Percentiles rank a stretch among this genome's conserved stretches.
Conservation (phyloP, 176 grass and related monocot genomes). For the Carex kokanica region DNA sequence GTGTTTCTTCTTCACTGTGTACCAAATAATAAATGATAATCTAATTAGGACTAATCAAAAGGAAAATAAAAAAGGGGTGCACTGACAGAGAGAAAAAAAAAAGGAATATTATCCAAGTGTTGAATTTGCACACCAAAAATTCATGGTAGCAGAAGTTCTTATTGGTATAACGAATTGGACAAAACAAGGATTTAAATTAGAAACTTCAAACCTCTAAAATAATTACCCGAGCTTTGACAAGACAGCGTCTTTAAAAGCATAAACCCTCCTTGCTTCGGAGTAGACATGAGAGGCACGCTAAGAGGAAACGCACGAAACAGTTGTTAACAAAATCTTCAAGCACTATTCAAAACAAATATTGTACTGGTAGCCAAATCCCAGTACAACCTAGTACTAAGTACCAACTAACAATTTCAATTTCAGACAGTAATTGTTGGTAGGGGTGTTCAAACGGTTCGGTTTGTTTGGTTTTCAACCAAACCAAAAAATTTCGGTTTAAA, state of each 20-base stretch:
- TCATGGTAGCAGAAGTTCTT: not conserved
- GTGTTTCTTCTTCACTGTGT: constrained; percentile 65
- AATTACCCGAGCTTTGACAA: constrained; percentile 55
- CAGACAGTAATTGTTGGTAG: not conserved
- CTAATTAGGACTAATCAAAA: not conserved
- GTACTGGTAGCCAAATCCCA: not conserved
- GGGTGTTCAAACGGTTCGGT: no score
- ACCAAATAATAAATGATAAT: constrained; percentile 12
- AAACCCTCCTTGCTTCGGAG: constrained; percentile 86
- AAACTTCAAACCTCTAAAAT: not conserved
- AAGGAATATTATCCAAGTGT: not conserved
- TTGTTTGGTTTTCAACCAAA: no score
- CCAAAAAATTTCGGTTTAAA: no score
- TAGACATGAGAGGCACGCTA: constrained; percentile 90
- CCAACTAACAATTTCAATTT: not conserved
- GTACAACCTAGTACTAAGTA: not conserved
- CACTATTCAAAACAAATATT: constrained; percentile 3
- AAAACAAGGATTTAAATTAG: not conserved
- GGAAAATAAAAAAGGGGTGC: not conserved
- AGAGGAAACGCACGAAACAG: not conserved
- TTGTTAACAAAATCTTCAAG: not conserved
- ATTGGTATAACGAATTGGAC: not conserved
- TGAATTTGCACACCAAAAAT: not conserved
- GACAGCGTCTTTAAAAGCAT: constrained; percentile 74
- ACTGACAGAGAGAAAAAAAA: not conserved